phyloP scores from a whole-genome alignment of 371 early-diverging fungal species.

The Gilbertella persicaria region DNA sequence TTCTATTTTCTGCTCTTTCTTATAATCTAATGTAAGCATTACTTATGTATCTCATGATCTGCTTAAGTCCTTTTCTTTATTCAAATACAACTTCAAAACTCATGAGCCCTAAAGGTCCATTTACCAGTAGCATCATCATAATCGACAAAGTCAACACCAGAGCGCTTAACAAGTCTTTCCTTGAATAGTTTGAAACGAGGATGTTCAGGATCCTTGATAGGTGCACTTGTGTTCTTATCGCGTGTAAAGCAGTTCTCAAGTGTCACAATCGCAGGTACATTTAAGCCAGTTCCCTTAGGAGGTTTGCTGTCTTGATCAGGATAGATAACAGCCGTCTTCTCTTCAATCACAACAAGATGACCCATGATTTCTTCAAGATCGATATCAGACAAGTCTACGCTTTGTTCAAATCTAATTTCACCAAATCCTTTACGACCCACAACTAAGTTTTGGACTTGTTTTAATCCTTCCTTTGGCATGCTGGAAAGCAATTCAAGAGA shows the following conservation, averaged over 20 bases:
- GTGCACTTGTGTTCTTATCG: conserved; percentile 74
- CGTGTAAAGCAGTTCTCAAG: conserved; percentile 81
- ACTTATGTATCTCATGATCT: too few species aligned
- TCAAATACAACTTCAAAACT: conserved; percentile 85
- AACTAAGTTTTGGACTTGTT: conserved; percentile 69
- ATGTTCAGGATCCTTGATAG: conserved; percentile 68
- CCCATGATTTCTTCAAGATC: conserved; percentile 80
- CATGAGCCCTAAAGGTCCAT: conserved; percentile 89
- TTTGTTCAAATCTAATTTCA: conserved; percentile 70
- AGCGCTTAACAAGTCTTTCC: conserved; percentile 63
- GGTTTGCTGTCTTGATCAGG: conserved; percentile 79
- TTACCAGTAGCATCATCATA: conserved; percentile 74
- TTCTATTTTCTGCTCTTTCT: too few species aligned
- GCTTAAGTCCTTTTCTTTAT: too few species aligned
- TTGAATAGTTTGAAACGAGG: conserved; percentile 73
- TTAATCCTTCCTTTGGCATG: conserved; percentile 71
- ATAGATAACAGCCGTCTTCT: conserved; percentile 77
- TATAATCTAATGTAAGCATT: too few species aligned
- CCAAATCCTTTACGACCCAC: conserved; percentile 77
- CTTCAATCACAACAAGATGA: conserved; percentile 70
- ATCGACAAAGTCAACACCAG: conserved; percentile 77
- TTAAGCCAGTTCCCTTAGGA: conserved; percentile 83
- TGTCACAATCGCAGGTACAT: conserved; percentile 82
- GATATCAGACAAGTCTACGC: conserved; percentile 79
- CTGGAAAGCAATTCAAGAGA: conserved; percentile 31